Conservation (phyloP, 331 rosid genomes). For the Dryas integrifolia region DNA sequence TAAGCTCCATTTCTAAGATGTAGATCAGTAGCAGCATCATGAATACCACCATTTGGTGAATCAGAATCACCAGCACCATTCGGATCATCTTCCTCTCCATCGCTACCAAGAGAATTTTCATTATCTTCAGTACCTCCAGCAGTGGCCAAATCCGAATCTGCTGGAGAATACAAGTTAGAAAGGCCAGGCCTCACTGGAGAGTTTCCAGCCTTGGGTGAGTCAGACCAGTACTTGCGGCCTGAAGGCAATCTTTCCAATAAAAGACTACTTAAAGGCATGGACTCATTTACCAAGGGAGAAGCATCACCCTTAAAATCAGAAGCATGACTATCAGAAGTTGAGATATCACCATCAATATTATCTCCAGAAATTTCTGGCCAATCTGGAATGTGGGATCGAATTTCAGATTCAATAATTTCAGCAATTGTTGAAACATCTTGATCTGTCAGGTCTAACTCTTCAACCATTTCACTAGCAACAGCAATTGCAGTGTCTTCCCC, state of each 20-base stretch:
- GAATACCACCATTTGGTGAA: constrained; percentile 29
- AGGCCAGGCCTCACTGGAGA: constrained; percentile 44
- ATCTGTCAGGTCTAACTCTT: constrained; percentile 82
- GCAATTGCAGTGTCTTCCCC: constrained; percentile 81
- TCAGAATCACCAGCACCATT: constrained; percentile 26
- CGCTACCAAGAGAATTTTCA: constrained; percentile 24
- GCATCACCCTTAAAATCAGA: constrained; percentile 42
- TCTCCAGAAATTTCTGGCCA: constrained; percentile 50
- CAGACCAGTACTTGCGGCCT: constrained; percentile 88
- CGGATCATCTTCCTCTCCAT: constrained; percentile 11
- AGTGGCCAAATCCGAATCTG: constrained; percentile 25
- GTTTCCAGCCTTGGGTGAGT: constrained; percentile 73
- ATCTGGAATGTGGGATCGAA: constrained; percentile 53
- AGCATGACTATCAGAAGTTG: constrained; percentile 31
- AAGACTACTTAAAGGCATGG: constrained; percentile 36
- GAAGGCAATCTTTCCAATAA: constrained; percentile 74
- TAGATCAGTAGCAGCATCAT: constrained; percentile 22
- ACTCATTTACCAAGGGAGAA: constrained; percentile 38
- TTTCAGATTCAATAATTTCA: constrained; percentile 73
- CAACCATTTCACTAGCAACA: constrained; percentile 97
- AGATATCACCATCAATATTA: constrained; percentile 30
- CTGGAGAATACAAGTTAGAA: constrained; percentile 44
- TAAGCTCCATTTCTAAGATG: constrained; percentile 27
- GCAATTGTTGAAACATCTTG: constrained; percentile 88
- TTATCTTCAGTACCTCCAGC: constrained; percentile 24